Conservation (phyloP, 2,329 filamentous ascomycete species). For the Simplicillium sp. region DNA sequence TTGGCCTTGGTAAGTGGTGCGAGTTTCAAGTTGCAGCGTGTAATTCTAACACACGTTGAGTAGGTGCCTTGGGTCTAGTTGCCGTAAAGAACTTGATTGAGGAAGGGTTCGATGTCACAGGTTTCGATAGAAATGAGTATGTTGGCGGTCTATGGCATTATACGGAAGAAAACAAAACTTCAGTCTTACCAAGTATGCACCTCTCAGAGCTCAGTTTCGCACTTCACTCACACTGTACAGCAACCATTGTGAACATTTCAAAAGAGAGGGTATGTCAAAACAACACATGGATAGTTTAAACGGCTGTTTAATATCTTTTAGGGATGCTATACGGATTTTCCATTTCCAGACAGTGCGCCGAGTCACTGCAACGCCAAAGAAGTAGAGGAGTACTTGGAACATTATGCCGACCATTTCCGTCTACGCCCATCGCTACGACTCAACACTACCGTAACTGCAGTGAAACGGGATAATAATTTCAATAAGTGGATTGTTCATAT, state of each 20-base stretch:
- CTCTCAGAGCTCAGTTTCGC: neutral
- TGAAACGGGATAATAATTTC: conserved; percentile 10
- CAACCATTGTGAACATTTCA: conserved; percentile 21
- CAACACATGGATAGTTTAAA: neutral
- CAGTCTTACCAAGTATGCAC: conserved; percentile 22
- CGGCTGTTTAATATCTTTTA: conserved; percentile 3
- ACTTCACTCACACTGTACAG: conserved; percentile 8
- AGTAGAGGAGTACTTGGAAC: conserved; percentile 21
- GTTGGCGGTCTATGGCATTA: conserved; percentile 35
- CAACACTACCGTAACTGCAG: conserved; percentile 10
- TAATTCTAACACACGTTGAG: too few relatives aligned
- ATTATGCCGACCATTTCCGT: conserved; percentile 22
- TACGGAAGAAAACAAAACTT: conserved; percentile 25
- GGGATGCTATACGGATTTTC: conserved; percentile 26
- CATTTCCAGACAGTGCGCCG: conserved; percentile 17
- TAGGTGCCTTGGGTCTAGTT: conserved; percentile 26
- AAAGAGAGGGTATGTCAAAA: conserved; percentile 15
- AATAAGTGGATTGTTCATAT: conserved; percentile 18
- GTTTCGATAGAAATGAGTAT: conserved; percentile 29
- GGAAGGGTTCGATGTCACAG: conserved; percentile 32
- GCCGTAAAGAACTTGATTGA: conserved; percentile 32
- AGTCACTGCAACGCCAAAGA: conserved; percentile 14
- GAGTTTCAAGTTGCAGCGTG: too few relatives aligned
- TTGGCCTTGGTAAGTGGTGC: neutral
- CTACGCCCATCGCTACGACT: conserved; percentile 15